These are phyloP conservation scores for Colletotrichum sojae DNA, from an alignment of 2,329 filamentous ascomycete species.

Conservation along the genomic window DNA sequence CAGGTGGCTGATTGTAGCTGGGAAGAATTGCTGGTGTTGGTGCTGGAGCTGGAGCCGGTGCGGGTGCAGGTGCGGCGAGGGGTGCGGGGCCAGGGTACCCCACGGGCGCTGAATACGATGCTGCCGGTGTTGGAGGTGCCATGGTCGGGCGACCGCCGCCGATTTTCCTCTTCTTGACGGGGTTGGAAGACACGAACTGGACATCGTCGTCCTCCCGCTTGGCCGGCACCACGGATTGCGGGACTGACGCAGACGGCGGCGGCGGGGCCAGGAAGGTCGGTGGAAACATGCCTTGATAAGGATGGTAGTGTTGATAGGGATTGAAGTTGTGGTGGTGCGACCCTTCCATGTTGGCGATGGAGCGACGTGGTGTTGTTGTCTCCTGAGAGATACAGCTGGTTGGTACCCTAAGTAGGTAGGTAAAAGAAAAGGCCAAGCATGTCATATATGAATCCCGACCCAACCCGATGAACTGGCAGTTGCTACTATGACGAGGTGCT, in stretches of 20 bases:
- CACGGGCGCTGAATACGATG: constrained; percentile 3
- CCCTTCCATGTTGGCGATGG: constrained; percentile 22
- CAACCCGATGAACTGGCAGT: neutral
- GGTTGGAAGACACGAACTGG: constrained; percentile 60
- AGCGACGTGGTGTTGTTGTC: neutral
- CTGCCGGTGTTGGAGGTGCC: constrained; percentile 13
- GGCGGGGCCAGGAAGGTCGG: constrained; percentile 8
- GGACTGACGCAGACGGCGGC: neutral
- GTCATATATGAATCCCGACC: constrained; percentile 37
- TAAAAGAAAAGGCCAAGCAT: constrained; percentile 30
- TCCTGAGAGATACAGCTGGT: constrained; percentile 15
- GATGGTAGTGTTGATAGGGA: neutral
- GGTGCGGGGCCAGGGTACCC: constrained; percentile 2
- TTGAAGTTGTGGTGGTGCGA: constrained; percentile 23
- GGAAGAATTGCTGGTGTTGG: neutral
- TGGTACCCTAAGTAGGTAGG: neutral
- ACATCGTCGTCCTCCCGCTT: constrained; percentile 58
- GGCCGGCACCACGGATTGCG: constrained; percentile 31
- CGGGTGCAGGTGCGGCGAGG: too few species aligned
- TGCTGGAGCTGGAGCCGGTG: too few species aligned
- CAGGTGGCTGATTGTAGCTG: constrained; percentile 6
- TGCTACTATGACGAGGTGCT: neutral
- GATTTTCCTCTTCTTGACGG: constrained; percentile 54
- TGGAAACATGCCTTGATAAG: constrained; percentile 31
- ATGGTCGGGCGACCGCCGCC: constrained; percentile 12